These are phyloP conservation scores for Chaetomium cochliodes DNA, from an alignment of 495 filamentous ascomycete genomes.

Conservation along the genomic window DNA sequence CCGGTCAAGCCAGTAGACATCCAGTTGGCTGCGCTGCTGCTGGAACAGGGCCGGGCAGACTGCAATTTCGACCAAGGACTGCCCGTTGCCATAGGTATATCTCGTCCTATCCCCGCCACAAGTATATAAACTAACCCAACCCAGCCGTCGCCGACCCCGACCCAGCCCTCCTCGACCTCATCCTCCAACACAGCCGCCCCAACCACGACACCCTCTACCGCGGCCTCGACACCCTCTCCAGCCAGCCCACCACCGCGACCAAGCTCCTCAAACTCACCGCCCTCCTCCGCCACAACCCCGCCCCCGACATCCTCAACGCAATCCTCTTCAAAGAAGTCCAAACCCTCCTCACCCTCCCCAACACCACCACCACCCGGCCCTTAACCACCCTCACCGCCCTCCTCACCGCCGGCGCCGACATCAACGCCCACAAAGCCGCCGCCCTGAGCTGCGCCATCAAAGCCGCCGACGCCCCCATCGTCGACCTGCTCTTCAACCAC, in stretches of 20 bases:
- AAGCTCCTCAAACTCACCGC: constrained; percentile 42
- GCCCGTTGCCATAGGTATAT: constrained; percentile 34
- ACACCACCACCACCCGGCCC: constrained; percentile 22
- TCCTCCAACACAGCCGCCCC: constrained; percentile 44
- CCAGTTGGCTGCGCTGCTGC: constrained; percentile 38
- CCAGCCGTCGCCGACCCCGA: constrained; percentile 40
- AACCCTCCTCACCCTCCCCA: constrained; percentile 35
- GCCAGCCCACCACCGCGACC: constrained; percentile 33
- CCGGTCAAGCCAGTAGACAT: constrained; percentile 39
- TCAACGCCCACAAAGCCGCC: constrained; percentile 45
- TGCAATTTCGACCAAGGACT: constrained; percentile 43
- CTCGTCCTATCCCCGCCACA: background rate
- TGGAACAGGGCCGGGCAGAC: constrained; percentile 46
- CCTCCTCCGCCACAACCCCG: constrained; percentile 39
- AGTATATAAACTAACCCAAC: constrained; percentile 4
- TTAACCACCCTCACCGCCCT: constrained; percentile 38
- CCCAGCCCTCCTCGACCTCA: constrained; percentile 40
- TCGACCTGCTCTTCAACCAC: constrained; percentile 46
- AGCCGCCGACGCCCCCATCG: constrained; percentile 38
- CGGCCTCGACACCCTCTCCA: constrained; percentile 36
- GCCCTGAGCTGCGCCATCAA: constrained; percentile 43
- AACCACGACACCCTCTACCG: constrained; percentile 34
- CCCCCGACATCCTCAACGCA: constrained; percentile 37
- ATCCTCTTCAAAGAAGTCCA: constrained; percentile 45
- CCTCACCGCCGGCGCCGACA: constrained; percentile 45